Evolutionary conservation across 352 stramenopile species (phyloP).

Genomic region (Blastocystis sp.): DNA sequence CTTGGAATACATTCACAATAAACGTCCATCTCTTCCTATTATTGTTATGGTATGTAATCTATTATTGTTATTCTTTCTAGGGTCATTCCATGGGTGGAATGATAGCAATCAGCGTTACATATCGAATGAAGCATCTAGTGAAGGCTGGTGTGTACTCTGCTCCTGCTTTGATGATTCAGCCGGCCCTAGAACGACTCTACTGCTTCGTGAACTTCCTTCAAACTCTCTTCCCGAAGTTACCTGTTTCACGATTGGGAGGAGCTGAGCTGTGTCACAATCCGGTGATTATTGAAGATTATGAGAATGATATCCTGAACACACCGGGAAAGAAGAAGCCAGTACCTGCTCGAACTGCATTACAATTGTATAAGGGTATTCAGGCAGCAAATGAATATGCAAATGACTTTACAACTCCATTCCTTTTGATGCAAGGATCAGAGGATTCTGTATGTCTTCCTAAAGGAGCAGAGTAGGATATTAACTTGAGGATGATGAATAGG

Average conservation of each 20-base stretch:
- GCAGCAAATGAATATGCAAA: neutral
- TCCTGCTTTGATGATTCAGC: slow-evolving; percentile 66
- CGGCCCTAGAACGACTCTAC: neutral
- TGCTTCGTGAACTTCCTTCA: slow-evolving; percentile 3
- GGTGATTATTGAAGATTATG: slow-evolving; percentile 67
- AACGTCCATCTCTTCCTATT: slow-evolving; percentile 22
- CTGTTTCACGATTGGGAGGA: slow-evolving; percentile 30
- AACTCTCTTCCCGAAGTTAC: slow-evolving; percentile 66
- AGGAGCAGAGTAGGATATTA: neutral
- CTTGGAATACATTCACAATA: slow-evolving; percentile 56
- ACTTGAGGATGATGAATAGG: neutral
- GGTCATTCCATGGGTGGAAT: slow-evolving; percentile 70
- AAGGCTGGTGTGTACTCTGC: slow-evolving; percentile 61
- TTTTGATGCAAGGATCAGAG: slow-evolving; percentile 49
- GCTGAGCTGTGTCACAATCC: slow-evolving; percentile 57
- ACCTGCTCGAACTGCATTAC: neutral
- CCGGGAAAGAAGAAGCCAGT: slow-evolving; percentile 49
- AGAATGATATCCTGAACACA: slow-evolving; percentile 64
- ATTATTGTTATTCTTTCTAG: slow-evolving; percentile 55
- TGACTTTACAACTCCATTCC: slow-evolving; percentile 8
- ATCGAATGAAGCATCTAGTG: slow-evolving; percentile 20
- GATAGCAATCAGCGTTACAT: slow-evolving; percentile 60
- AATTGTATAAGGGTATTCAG: neutral
- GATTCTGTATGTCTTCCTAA: slow-evolving; percentile 12
- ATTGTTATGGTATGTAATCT: slow-evolving; percentile 9